Evolutionary conservation across 306 rosid genomes (phyloP).

Genomic region (Lablab purpureus): DNA sequence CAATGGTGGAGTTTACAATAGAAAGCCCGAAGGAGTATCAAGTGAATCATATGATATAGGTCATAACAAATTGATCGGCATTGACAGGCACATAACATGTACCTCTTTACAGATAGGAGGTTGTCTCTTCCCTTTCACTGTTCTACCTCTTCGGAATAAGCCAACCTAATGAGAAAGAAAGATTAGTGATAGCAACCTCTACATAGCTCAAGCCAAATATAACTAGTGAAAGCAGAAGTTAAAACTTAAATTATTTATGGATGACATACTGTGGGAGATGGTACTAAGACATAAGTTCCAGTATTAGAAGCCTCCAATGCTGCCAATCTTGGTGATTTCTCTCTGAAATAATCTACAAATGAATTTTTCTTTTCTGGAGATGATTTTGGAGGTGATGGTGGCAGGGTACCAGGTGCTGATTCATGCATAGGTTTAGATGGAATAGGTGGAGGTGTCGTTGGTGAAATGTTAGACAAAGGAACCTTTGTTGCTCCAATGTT

Average conservation of each 20-base stretch:
- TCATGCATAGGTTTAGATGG: conserved; percentile 82
- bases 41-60: conserved; percentile 33
- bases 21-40: neutral
- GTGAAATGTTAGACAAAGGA: conserved; percentile 79
- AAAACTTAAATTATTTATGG: conserved; percentile 7
- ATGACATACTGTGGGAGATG: conserved; percentile 80
- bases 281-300: conserved; percentile 62
- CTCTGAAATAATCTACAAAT: conserved; percentile 54
- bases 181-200: conserved; percentile 37
- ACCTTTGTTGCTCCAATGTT: conserved; percentile 71
- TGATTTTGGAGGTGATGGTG: conserved; percentile 64
- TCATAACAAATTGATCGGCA: conserved; percentile 31
- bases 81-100: conserved; percentile 41
- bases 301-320: conserved; percentile 87
- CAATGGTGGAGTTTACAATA: conserved; percentile 16
- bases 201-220: conserved; percentile 33
- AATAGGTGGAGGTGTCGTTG: conserved; percentile 77
- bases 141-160: conserved; percentile 83
- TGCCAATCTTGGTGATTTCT: conserved; percentile 72
- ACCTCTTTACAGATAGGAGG: conserved; percentile 95
- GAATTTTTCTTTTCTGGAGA: conserved; percentile 68
- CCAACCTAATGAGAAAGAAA: conserved; percentile 69
- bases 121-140: conserved; percentile 80
- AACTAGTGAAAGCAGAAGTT: conserved; percentile 3
- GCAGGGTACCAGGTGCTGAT: conserved; percentile 58